A percentile compares a stretch with the other conserved stretches of the same genome.
phyloP scores from a whole-genome alignment of 495 filamentous ascomycete species.

The Hypoxylon trugodes region DNA sequence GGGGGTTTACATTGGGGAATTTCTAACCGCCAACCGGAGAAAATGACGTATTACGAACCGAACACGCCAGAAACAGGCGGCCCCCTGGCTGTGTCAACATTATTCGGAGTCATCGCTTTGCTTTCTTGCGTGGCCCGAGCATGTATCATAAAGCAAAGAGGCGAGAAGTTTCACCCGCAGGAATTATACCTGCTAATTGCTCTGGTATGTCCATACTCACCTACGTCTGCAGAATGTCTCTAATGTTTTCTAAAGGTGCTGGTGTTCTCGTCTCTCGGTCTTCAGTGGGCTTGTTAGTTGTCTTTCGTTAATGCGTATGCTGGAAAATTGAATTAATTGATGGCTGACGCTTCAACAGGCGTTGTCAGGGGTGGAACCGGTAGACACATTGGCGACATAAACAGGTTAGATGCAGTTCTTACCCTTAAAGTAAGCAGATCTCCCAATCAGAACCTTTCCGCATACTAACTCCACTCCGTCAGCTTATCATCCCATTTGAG shows the following conservation, averaged over 20 bases:
- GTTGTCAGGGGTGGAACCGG: neutral
- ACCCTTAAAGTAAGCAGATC: neutral
- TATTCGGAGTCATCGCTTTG: neutral
- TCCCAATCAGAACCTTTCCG: neutral
- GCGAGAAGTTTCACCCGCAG: neutral
- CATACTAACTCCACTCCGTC: neutral
- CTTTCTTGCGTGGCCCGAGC: neutral
- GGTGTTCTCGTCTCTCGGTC: neutral
- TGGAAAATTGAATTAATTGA: neutral
- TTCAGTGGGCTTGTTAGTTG: neutral
- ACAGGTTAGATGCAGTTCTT: neutral
- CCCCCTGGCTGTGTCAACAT: neutral
- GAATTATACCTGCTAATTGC: neutral
- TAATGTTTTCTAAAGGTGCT: neutral
- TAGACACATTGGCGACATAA: neutral
- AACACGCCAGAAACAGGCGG: neutral
- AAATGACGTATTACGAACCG: neutral
- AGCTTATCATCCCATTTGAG: conserved; percentile 2
- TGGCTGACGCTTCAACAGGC: neutral
- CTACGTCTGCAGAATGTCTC: neutral
- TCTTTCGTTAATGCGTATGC: neutral
- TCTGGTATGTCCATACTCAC: neutral
- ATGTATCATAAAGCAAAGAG: neutral
- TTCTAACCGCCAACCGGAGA: neutral
- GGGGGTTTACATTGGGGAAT: neutral